Base-by-base conservation (phyloP, 257 asterid species). In the Oldenlandia corymbosa region DNA sequence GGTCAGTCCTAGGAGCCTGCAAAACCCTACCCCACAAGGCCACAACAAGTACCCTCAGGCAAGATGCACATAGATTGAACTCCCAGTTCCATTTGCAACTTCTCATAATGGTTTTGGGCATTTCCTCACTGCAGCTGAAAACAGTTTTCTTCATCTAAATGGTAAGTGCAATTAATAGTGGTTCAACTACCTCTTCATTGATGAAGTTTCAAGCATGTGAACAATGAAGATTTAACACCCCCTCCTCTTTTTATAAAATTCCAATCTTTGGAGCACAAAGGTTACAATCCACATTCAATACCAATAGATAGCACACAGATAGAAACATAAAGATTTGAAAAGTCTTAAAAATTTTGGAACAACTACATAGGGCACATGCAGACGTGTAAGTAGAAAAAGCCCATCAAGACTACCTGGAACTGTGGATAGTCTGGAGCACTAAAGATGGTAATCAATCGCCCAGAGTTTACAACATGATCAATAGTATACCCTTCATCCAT, bases 391-490 rank as follows among this genome's bases (percentile, higher is more conserved):
- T 67, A 23, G 10, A 0, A 16, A 31, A 17, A 49, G 37, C 58
- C 10, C 58, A 62, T 53, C 39, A 70, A 52, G 65, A 80, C 41
- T 71, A 92, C 99, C 95, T 87, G 99, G 73, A 93, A 93, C 63
- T 93, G 99, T 57, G 97, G 99, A 78, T 93, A 90, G 76, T 93
- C 97, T 55, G 99, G 99, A 61, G 97, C 99, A 70, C 99, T 93
- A 82, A 93, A 93, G 67, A 93, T 61, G 28, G 99, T 93, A 67
- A 93, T 79, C 70, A 90, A 88, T 75, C 81, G 90, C 67, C 99
- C 97, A 0, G 96, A 93, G 27, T 84, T 85, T 47, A 87, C 96
- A 69, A 79, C 64, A 79, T 90, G 97, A 76, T 93, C 99, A 64
- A 90, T 60, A 14, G 99, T 90, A 73, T 87, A 90, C 36, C 99